phyloP scores from a whole-genome alignment of 345 rosid species.

The Triadica sebifera region DNA sequence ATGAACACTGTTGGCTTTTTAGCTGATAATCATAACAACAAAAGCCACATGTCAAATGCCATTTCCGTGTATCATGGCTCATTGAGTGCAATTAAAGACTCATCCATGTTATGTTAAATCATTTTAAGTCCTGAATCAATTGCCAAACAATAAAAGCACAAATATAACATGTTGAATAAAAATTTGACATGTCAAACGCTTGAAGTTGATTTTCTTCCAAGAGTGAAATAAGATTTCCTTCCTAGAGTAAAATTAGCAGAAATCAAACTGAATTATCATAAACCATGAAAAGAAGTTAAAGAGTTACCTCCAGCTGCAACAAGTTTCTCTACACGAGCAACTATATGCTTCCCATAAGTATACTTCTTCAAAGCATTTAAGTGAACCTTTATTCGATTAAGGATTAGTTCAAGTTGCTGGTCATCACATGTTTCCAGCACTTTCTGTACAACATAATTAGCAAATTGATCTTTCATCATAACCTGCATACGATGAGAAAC shows the following conservation, averaged over 20 bases:
- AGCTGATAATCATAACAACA: neutral
- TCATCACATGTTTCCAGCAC: slow-evolving; percentile 96
- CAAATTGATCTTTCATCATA: slow-evolving; percentile 99
- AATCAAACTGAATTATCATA: neutral
- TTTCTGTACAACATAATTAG: slow-evolving; percentile 96
- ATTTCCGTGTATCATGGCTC: neutral
- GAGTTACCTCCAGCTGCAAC: slow-evolving; percentile 90
- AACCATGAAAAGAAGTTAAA: neutral
- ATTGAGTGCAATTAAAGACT: neutral
- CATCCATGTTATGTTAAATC: neutral
- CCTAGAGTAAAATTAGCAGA: too few relatives aligned
- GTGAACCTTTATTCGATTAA: slow-evolving; percentile 83
- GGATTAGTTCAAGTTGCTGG: slow-evolving; percentile 78
- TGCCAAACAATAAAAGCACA: neutral
- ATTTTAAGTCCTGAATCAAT: neutral
- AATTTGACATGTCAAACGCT: neutral
- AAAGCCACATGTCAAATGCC: slow-evolving; percentile 7
- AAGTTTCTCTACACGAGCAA: slow-evolving; percentile 93
- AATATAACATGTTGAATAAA: too few relatives aligned
- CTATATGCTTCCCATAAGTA: slow-evolving; percentile 95
- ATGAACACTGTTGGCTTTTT: neutral
- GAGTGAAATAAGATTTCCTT: too few relatives aligned
- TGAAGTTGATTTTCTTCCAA: too few relatives aligned
- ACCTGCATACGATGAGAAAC: slow-evolving; percentile 44
- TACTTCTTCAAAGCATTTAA: slow-evolving; percentile 85